These are phyloP conservation scores for Fusarium decemcellulare DNA, from an alignment of 2,329 filamentous ascomycete genomes.

Conservation along the genomic window DNA sequence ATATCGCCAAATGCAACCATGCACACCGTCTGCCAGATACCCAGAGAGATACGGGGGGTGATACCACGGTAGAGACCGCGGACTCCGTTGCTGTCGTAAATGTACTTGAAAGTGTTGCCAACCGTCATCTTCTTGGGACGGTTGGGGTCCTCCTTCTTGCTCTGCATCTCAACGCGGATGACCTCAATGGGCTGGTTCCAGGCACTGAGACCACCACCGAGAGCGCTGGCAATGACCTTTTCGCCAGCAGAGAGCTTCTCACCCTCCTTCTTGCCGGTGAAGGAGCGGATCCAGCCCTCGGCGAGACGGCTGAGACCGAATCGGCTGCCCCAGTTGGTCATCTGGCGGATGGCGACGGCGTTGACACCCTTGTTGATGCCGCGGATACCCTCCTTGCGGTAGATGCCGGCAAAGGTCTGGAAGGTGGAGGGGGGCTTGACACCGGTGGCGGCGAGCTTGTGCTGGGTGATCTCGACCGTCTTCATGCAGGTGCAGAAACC, in stretches of 20 bases:
- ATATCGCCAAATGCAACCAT: slow-evolving; percentile 99
- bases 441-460: slow-evolving; percentile 89
- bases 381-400: slow-evolving; percentile 90
- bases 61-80: slow-evolving; percentile 97
- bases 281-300: slow-evolving; percentile 86
- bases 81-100: slow-evolving; percentile 90
- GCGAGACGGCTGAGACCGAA: slow-evolving; percentile 95
- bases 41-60: slow-evolving; percentile 91
- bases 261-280: slow-evolving; percentile 83
- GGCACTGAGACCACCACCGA: slow-evolving; percentile 94
- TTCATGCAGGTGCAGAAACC: slow-evolving; percentile 99
- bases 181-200: slow-evolving; percentile 99
- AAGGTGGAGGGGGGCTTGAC: slow-evolving; percentile 92
- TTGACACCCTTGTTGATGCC: slow-evolving; percentile 99
- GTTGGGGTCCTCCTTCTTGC: slow-evolving; percentile 97
- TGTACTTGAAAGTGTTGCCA: slow-evolving; percentile 86
- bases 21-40: slow-evolving; percentile 99
- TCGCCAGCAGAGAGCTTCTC: slow-evolving; percentile 85
- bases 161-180: slow-evolving; percentile 99
- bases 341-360: slow-evolving; percentile 97
- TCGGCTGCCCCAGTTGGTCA: slow-evolving; percentile 98
- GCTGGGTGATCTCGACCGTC: slow-evolving; percentile 99
- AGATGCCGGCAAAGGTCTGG: slow-evolving; percentile 97
- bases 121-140: slow-evolving; percentile 99
- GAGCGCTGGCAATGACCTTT: slow-evolving; percentile 88